phyloP scores from a whole-genome alignment of 768 basidiomycete species.

The Amyloporia xantha region DNA sequence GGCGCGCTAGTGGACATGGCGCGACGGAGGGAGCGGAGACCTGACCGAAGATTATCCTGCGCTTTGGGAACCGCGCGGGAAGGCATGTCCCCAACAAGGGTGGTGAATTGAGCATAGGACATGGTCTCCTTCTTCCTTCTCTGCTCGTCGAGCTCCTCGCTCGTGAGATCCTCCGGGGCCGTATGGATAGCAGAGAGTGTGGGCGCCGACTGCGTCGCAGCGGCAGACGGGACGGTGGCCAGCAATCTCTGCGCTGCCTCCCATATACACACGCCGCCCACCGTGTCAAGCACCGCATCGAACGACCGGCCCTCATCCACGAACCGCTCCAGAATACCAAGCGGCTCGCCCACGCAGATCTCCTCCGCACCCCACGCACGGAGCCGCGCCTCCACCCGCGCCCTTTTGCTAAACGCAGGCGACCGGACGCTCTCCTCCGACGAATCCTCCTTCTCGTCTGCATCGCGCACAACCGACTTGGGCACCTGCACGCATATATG shows the following conservation, averaged over 20 bases:
- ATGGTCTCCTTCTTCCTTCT: constrained; percentile 12
- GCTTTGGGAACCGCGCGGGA: constrained; percentile 60
- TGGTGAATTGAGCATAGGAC: constrained; percentile 58
- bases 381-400: constrained; percentile 38
- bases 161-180: not conserved
- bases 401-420: constrained; percentile 12
- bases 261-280: constrained; percentile 78
- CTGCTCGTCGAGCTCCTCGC: constrained; percentile 3
- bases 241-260: constrained; percentile 64
- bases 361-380: constrained; percentile 72
- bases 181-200: constrained; percentile 2
- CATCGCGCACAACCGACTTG: constrained; percentile 28
- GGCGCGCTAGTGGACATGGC: constrained; percentile 17
- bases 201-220: constrained; percentile 9
- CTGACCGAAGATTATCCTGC: constrained; percentile 67
- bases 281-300: constrained; percentile 77
- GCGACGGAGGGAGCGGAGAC: constrained; percentile 52
- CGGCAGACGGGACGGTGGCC: constrained; percentile 26
- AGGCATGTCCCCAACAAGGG: constrained; percentile 67
- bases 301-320: constrained; percentile 52
- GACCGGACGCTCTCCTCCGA: not conserved
- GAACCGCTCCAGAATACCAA: constrained; percentile 46
- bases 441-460: constrained; percentile 6
- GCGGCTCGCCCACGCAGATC: constrained; percentile 58
- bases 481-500: constrained; percentile 68